Evolutionary conservation across 306 rosid genomes (phyloP), one percentile per base, ranked within the genome.

Genomic region (Vigna angularis): DNA sequence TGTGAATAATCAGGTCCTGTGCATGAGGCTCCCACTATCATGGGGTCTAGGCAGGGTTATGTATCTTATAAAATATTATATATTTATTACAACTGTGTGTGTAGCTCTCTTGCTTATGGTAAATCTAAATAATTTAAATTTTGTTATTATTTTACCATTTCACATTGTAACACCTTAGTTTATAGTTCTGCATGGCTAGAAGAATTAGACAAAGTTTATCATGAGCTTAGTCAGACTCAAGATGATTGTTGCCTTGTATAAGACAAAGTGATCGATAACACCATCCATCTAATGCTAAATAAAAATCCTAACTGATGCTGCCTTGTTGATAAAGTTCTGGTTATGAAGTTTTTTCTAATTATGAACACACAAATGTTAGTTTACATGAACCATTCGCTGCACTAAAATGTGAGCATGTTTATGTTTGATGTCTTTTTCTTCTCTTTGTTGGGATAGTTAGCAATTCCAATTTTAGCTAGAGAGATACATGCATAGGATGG

Each of bases 191-290:
- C 59, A 28, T 9, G 34, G 34, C 16, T 12, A 70, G 56, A 28
- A 69, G 9, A 24, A 15, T 0, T 4, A 16, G 61, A 69, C 58
- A 45, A 17, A 48, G 49, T 70, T 16, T 28, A 50, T 36, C 47
- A 13, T n/a, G 45, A 70, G n/a, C 17, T 28, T 50, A 70, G 30
- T 30, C 8, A 16, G 15, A 48, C 20, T 30, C 45, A 30, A 70
- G 44, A 11, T 22, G 18, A 52, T n/a, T 22, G 73, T 68, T 68
- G 47, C 13, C 47, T 42, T 42, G 42, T 49, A 67, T 67, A 67
- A 67, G 59, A 69, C 44, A 24, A 57, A 48, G 24, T 69, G 45
- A 28, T 9, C 6, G 9, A 17, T 14, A 69, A 36, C 57, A 28
- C 18, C 45, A 28, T 70, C 22, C 61, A n/a, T 26, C 57, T 32